Evolutionary conservation across 352 stramenopile genomes (phyloP).

Genomic region (Globisporangium abappressorium): DNA sequence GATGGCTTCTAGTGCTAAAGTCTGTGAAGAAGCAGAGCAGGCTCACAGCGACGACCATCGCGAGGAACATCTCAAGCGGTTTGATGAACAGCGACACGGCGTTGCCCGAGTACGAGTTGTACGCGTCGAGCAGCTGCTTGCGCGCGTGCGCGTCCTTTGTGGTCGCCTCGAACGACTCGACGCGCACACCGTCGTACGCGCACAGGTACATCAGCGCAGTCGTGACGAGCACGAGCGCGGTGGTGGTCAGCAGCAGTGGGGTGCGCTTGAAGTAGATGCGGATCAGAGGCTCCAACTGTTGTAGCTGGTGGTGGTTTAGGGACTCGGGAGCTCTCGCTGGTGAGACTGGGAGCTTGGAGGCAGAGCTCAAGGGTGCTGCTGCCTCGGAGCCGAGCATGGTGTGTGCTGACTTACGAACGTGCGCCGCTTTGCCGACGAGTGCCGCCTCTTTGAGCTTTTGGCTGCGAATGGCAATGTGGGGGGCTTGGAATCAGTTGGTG

Average conservation of each 20-base stretch:
- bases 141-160: constrained; percentile 2
- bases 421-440: not conserved
- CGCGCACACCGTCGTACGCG: not conserved
- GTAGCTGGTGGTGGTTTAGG: not conserved
- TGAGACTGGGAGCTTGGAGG: not conserved
- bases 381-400: not conserved
- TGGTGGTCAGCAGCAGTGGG: not conserved
- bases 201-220: not conserved
- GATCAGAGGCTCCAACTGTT: not conserved
- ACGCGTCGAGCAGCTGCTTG: constrained; percentile 8
- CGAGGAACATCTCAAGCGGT: constrained; percentile 9
- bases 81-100: constrained; percentile 2
- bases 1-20: not conserved
- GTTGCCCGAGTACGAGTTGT: constrained; percentile 14
- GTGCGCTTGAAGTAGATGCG: not conserved
- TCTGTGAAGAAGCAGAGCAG: constrained; percentile 10
- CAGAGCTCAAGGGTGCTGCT: not conserved
- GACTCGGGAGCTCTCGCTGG: too few species aligned
- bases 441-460: not conserved
- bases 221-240: not conserved
- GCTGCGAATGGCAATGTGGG: not conserved
- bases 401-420: too few species aligned
- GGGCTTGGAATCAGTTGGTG: too few species aligned
- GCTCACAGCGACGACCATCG: constrained; percentile 4
- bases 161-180: constrained; percentile 1